Evolutionary conservation across 2,329 filamentous ascomycete genomes (phyloP).

Genomic region (Phaeosphaeriaceae sp.): DNA sequence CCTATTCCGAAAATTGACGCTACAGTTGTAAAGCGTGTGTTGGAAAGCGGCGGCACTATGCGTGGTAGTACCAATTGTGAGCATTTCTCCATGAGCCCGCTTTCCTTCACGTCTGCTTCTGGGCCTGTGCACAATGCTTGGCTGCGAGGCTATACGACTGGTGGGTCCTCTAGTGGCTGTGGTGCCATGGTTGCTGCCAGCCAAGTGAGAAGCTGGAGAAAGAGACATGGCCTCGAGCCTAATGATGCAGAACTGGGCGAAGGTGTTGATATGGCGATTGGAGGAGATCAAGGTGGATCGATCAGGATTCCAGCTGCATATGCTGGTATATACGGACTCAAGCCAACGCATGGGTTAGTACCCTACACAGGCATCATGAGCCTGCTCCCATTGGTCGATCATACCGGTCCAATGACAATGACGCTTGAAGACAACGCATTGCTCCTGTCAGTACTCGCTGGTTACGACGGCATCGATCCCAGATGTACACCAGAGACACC

Average conservation of each 20-base stretch:
- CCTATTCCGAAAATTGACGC: slow-evolving; percentile 54
- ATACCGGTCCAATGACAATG: slow-evolving; percentile 54
- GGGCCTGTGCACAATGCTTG: slow-evolving; percentile 55
- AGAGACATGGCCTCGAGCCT: slow-evolving; percentile 20
- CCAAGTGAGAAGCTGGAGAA: slow-evolving; percentile 34
- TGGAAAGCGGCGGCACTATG: slow-evolving; percentile 54
- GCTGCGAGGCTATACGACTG: slow-evolving; percentile 45
- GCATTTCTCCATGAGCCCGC: slow-evolving; percentile 54
- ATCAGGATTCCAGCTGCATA: slow-evolving; percentile 43
- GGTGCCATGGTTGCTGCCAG: slow-evolving; percentile 41
- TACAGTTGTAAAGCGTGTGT: slow-evolving; percentile 53
- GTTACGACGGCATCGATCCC: slow-evolving; percentile 56
- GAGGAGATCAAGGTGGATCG: slow-evolving; percentile 46
- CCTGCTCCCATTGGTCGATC: slow-evolving; percentile 55
- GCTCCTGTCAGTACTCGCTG: slow-evolving; percentile 52
- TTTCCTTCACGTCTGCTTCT: slow-evolving; percentile 55
- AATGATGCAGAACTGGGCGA: slow-evolving; percentile 33
- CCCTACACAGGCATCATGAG: slow-evolving; percentile 55
- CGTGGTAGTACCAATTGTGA: slow-evolving; percentile 58
- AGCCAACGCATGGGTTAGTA: slow-evolving; percentile 56
- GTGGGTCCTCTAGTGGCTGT: slow-evolving; percentile 46
- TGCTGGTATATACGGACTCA: slow-evolving; percentile 45
- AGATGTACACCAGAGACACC: slow-evolving; percentile 53
- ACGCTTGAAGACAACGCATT: slow-evolving; percentile 52
- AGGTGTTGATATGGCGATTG: slow-evolving; percentile 48